Percentiles rank a stretch among this genome's conserved stretches.
Conservation (phyloP, 2,329 filamentous ascomycete genomes). For the Dactylellina cionopaga region DNA sequence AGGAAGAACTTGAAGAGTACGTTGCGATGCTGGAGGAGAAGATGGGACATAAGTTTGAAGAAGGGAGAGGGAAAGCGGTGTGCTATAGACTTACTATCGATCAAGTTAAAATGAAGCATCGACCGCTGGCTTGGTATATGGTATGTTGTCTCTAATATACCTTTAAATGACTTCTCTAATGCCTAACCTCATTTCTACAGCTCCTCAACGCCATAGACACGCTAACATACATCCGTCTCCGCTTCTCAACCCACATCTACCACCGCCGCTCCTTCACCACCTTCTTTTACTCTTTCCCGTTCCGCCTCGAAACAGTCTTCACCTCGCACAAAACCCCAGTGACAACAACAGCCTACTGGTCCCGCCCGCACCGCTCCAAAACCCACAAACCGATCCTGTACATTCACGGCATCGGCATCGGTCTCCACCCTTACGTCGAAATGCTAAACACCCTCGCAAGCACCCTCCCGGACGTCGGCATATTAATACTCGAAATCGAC, state of each 20-base stretch:
- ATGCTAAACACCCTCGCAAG: constrained; percentile 68
- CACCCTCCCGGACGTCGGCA: constrained; percentile 59
- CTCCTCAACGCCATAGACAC: constrained; percentile 59
- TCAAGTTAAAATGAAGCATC: constrained; percentile 68
- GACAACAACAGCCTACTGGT: constrained; percentile 59
- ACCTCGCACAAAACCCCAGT: constrained; percentile 54
- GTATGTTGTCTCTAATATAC: constrained; percentile 59
- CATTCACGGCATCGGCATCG: constrained; percentile 72
- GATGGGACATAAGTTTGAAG: constrained; percentile 65
- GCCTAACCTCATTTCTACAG: constrained; percentile 26
- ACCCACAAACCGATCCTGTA: constrained; percentile 69
- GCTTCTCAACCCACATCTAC: constrained; percentile 64
- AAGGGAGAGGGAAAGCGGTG: constrained; percentile 67
- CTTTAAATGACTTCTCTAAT: neutral
- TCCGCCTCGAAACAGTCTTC: constrained; percentile 65
- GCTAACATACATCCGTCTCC: constrained; percentile 60
- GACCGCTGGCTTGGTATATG: constrained; percentile 69
- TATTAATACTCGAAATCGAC: constrained; percentile 62
- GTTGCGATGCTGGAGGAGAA: constrained; percentile 65
- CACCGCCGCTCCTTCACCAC: constrained; percentile 63
- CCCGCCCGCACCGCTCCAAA: constrained; percentile 70
- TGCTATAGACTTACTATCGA: constrained; percentile 70
- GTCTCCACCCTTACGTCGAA: constrained; percentile 68
- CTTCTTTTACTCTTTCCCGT: constrained; percentile 65
- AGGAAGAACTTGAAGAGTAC: constrained; percentile 66